Evolutionary conservation across 805 yeast genomes (phyloP).

Genomic region (Candida anglica): DNA sequence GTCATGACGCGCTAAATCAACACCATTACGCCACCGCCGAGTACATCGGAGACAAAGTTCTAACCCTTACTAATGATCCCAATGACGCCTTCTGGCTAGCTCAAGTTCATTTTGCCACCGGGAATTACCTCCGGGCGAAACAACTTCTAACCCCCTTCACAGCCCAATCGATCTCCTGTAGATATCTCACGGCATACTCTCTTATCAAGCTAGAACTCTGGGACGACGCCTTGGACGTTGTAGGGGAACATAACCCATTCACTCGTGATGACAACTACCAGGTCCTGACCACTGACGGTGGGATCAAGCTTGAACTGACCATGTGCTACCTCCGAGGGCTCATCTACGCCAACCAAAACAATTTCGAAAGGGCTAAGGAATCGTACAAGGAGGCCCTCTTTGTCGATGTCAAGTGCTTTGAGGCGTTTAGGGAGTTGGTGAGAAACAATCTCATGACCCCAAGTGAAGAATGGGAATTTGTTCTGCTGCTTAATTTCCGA

Average conservation of each 20-base stretch:
- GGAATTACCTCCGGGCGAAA: constrained; percentile 76
- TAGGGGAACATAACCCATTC: constrained; percentile 82
- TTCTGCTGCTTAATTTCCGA: constrained; percentile 60
- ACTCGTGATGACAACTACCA: constrained; percentile 36
- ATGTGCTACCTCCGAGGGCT: constrained; percentile 83
- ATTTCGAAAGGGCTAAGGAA: constrained; percentile 80
- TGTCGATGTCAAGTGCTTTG: constrained; percentile 89
- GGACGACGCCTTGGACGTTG: constrained; percentile 85
- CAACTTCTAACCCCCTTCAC: constrained; percentile 58
- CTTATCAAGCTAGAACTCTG: constrained; percentile 66
- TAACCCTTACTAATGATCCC: constrained; percentile 78
- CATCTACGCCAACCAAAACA: constrained; percentile 76
- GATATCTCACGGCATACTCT: constrained; percentile 76
- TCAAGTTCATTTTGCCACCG: constrained; percentile 76
- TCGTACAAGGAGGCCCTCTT: constrained; percentile 81
- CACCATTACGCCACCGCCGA: constrained; percentile 90
- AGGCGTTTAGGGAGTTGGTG: constrained; percentile 80
- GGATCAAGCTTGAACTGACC: constrained; percentile 82
- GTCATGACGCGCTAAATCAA: constrained; percentile 89
- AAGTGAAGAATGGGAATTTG: constrained; percentile 79
- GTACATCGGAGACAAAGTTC: constrained; percentile 86
- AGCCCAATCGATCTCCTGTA: constrained; percentile 66
- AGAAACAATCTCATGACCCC: constrained; percentile 75
- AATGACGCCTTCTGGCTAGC: constrained; percentile 97
- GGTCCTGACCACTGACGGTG: constrained; percentile 61